Base-by-base conservation (phyloP, 805 yeast species). In the Candida methanosorbosa region DNA sequence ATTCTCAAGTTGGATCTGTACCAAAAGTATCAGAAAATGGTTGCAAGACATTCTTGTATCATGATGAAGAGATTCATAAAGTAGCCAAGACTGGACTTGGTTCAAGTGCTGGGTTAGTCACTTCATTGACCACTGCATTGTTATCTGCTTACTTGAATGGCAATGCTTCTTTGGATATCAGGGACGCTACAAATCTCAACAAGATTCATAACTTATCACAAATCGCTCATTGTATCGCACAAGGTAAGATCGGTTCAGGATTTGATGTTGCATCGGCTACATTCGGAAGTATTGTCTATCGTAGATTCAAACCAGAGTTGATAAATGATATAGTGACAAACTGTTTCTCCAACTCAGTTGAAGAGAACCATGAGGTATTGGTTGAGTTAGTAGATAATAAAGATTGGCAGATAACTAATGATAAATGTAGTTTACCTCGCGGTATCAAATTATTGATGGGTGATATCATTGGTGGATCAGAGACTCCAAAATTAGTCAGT, bases 191-290 rank as follows among this genome's bases (percentile, higher is more conserved):
- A 36, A 40, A 63, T 3, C 43, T 63, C 19, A 43, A 46, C 4
- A 40, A 54, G n/a, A 64, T 90, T 24, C 97, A 92, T 54, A 90
- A 86, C 48, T 57, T 86, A 19, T 75, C 96, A 1, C 98, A 92
- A 54, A 64, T 84, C 8, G 81, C 95, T 0, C 98, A 92, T 56
- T 88, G 96, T 54, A 70, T 75, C 38, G 97, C 98, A 3, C 98
- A 92, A 56, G 84, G 85, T 22, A 92, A 92, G 56, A 78, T 92
- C 18, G 98, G 98, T 0, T 86, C 96, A 3, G 98, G 98, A 0
- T 92, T 92, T 57, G 98, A 92, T 53, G 94, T 92, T 28, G 97
- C 95, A 0, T 80, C 97, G 18, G 98, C 98, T 0, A 80, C 84
- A 0, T 90, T 70, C 56, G 98, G 98, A 2, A 82, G 95, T 0